Conservation (phyloP, 495 filamentous ascomycete genomes). For the Copromyces sp. region DNA sequence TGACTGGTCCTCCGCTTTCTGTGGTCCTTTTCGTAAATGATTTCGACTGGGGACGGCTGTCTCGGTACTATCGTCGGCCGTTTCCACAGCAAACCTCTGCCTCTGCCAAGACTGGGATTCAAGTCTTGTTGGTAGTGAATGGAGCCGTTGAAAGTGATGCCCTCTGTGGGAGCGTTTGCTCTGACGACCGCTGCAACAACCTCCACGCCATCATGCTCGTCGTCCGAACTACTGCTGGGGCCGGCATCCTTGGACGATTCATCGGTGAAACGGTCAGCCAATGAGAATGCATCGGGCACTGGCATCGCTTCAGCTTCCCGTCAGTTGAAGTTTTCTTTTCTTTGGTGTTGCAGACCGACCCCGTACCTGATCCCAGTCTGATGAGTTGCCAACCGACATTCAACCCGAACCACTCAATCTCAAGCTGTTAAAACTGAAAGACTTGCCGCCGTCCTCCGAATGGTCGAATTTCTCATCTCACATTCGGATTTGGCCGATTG, state of each 20-base stretch:
- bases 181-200: neutral
- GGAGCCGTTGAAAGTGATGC: neutral
- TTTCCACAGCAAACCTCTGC: neutral
- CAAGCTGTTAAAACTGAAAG: neutral
- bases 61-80: neutral
- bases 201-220: neutral
- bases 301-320: neutral
- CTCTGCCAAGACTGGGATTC: neutral
- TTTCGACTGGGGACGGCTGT: neutral
- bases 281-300: neutral
- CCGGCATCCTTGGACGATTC: neutral
- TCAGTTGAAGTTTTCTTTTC: neutral
- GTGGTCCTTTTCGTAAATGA: neutral
- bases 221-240: neutral
- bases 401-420: neutral
- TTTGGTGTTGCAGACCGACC: neutral
- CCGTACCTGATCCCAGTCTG: neutral
- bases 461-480: neutral
- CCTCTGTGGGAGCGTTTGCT: neutral
- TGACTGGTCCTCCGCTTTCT: neutral
- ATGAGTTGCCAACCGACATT: neutral
- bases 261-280: neutral
- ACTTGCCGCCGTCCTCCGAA: neutral
- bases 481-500: neutral
- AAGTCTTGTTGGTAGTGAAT: neutral